Evolutionary conservation across 495 filamentous ascomycete genomes (phyloP), one percentile per base, ranked within the genome.

Genomic region (Xylaria venustula): DNA sequence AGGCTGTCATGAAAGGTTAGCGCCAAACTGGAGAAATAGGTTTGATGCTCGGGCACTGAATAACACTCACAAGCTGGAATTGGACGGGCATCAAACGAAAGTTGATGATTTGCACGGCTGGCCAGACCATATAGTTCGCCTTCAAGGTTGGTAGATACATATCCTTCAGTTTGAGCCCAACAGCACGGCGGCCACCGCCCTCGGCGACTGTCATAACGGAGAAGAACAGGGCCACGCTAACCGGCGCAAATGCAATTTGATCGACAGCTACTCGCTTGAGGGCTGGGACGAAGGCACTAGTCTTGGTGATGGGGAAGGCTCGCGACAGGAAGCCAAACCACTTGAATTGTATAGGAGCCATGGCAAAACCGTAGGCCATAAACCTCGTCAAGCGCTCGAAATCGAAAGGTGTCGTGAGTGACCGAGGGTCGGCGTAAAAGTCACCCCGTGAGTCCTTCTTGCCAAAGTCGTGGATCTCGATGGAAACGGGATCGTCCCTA

Each of bases 101-200:
- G 77, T 99, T 99, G 70, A 99, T 79, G 57, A 99, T 87, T 77
- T 99, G 95, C 25, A 98, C 95, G 5, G 88, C 85, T 19, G 95
- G 95, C 95, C 95, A 99, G 8, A 99, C 82, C 71, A 96, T 84
- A 66, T 87, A 99, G 73, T 98, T 98, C 49, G 95, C 95, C 79
- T 97, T 97, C 61, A 98, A 79, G 15, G 93, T 91, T 23, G 94
- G 91, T 64, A 96, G 67, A 72, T 97, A 99, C 65, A 97, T 93
- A 68, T 97, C 91, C 66, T 89, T 85, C 69, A 99, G 87, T 76
- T 99, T 99, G 59, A 89, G 81, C 41, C 78, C 76, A 28, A 99
- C 84, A 3, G 88, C 92, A 64, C 90, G 81, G 69, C 81, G 84
- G 20, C 92, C 92, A 36, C 95, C 94, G 26, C 95, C 95, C 74